phyloP scores from a whole-genome alignment of 78 protist genomes.

The Dictyostelium citrinum region DNA sequence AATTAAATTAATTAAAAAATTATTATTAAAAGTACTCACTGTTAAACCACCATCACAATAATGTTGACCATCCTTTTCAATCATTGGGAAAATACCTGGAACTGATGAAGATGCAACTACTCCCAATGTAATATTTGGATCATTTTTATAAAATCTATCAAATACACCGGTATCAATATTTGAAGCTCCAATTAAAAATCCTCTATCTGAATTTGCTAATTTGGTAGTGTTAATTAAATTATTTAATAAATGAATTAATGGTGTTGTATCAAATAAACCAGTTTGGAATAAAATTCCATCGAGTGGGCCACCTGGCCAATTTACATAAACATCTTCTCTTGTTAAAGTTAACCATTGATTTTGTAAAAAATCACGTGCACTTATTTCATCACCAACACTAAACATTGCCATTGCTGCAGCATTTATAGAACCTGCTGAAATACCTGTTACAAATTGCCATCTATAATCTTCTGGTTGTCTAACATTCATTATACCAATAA shows the following conservation, averaged over 20 bases:
- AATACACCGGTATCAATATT: constrained; percentile 26
- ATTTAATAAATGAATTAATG: not conserved
- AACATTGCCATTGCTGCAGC: constrained; percentile 73
- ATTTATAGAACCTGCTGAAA: constrained; percentile 62
- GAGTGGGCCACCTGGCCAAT: constrained; percentile 31
- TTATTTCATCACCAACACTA: constrained; percentile 32
- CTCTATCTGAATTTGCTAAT: not conserved
- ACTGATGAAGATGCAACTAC: constrained; percentile 27
- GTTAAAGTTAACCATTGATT: constrained; percentile 23
- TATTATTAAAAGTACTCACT: no score
- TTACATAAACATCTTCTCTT: constrained; percentile 2
- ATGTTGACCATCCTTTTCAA: constrained; percentile 1
- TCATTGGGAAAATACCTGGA: constrained; percentile 67
- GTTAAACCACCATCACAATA: constrained; percentile 52
- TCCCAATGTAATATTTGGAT: constrained; percentile 6
- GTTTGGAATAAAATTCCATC: constrained; percentile 52
- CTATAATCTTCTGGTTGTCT: constrained; percentile 2
- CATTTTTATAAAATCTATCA: not conserved
- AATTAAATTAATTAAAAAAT: no score
- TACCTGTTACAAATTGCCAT: constrained; percentile 54
- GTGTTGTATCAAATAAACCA: constrained; percentile 20
- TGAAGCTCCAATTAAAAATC: constrained; percentile 51
- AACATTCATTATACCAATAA: not conserved
- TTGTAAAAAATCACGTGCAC: constrained; percentile 25
- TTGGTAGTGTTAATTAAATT: not conserved